These are phyloP conservation scores for Coffea canephora DNA, from an alignment of 257 asterid species.

Conservation along the genomic window DNA sequence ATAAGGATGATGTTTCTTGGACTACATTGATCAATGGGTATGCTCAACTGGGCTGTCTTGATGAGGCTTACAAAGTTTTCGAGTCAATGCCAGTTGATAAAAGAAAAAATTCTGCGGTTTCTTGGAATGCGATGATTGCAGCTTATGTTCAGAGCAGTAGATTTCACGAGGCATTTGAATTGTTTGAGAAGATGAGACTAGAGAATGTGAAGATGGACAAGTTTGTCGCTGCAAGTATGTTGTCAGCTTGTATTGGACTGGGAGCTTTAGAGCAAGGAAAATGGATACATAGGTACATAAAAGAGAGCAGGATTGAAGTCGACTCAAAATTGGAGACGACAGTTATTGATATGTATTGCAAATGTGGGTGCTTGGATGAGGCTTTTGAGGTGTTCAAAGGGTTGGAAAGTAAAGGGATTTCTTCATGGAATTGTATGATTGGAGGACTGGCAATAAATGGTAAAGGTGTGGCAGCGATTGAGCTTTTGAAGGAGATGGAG, in stretches of 20 bases:
- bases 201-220: constrained; percentile 56
- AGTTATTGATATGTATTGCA: constrained; percentile 71
- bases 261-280: constrained; percentile 77
- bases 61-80: constrained; percentile 52
- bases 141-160: constrained; percentile 60
- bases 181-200: constrained; percentile 55
- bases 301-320: constrained; percentile 37
- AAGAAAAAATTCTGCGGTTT: constrained; percentile 41
- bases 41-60: constrained; percentile 48
- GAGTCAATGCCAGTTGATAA: constrained; percentile 40
- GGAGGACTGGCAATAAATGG: constrained; percentile 91
- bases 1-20: constrained; percentile 74
- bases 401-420: constrained; percentile 48
- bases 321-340: constrained; percentile 66
- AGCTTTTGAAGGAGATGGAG: constrained; percentile 72
- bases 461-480: constrained; percentile 65
- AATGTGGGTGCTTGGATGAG: constrained; percentile 74
- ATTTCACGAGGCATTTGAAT: constrained; percentile 51
- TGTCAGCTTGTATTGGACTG: constrained; percentile 70
- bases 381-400: constrained; percentile 56
- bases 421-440: constrained; percentile 91
- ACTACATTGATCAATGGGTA: constrained; percentile 82
- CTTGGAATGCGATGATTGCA: constrained; percentile 82
- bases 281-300: constrained; percentile 51
- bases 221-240: constrained; percentile 77